phyloP scores from a whole-genome alignment of 1,284 basidiomycete genomes.

The Kwoniella shivajii region DNA sequence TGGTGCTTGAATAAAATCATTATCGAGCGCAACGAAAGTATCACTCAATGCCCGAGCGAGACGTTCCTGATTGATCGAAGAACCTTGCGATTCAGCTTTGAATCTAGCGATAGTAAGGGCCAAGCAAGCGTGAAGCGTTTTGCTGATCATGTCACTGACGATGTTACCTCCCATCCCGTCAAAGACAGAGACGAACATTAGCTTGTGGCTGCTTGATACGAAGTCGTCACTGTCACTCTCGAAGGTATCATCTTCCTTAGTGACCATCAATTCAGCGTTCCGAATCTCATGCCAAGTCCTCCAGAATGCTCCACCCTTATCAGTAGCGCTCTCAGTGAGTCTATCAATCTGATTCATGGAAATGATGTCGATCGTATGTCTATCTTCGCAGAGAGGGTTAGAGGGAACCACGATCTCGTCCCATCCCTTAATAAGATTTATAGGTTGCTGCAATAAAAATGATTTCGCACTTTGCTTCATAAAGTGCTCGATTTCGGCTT shows the following conservation, averaged over 20 bases:
- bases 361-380: not conserved
- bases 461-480: not conserved
- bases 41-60: not conserved
- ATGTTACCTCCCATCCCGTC: conserved; percentile 1
- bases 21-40: not conserved
- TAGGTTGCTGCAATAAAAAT: not conserved
- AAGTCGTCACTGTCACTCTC: not conserved
- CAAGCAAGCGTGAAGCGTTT: not conserved
- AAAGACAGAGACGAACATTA: conserved; percentile 3
- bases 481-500: not conserved
- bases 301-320: not conserved
- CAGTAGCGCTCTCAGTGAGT: not conserved
- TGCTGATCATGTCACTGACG: conserved; percentile 1
- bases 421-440: not conserved
- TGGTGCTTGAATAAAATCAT: not conserved
- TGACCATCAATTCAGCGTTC: not conserved
- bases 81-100: not conserved
- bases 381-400: not conserved
- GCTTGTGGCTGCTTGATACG: not conserved
- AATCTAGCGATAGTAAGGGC: not conserved
- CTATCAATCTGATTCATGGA: not conserved
- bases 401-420: conserved; percentile 4
- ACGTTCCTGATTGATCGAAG: not conserved
- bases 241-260: not conserved
- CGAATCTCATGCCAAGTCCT: not conserved